These are phyloP conservation scores for Gaeumannomyces tritici DNA, from an alignment of 2,329 filamentous ascomycete genomes.

Conservation along the genomic window DNA sequence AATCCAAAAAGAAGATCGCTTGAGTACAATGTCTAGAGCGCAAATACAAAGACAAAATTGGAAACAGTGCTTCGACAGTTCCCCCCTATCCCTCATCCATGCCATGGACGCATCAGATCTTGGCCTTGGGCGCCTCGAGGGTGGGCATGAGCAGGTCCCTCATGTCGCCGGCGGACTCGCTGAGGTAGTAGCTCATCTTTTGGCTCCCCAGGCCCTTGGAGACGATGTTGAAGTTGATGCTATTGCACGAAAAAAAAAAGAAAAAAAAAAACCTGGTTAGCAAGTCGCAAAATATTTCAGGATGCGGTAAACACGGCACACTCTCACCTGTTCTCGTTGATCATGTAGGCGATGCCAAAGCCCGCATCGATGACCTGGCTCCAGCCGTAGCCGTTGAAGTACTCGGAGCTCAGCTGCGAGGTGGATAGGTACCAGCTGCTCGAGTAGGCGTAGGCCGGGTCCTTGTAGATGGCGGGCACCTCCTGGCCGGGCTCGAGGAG, in stretches of 20 bases:
- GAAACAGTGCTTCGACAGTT: not conserved
- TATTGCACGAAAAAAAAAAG: conserved; percentile 27
- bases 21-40: not conserved
- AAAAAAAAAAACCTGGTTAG: too few species aligned
- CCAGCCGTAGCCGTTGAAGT: conserved; percentile 99
- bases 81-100: not conserved
- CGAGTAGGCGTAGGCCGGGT: conserved; percentile 78
- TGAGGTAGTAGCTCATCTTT: conserved; percentile 92
- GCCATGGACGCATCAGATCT: conserved; percentile 52
- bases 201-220: conserved; percentile 86
- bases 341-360: conserved; percentile 99
- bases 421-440: conserved; percentile 83
- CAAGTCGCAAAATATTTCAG: too few species aligned
- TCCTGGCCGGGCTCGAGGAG: conserved; percentile 72
- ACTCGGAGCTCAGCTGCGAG: conserved; percentile 87
- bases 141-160: conserved; percentile 77
- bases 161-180: conserved; percentile 85
- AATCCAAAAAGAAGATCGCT: not conserved
- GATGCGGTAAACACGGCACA: too few species aligned
- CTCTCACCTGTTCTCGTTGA: conserved; percentile 92
- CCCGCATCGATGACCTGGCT: conserved; percentile 93
- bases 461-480: conserved; percentile 72
- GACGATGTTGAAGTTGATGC: conserved; percentile 96
- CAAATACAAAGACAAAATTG: not conserved
- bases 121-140: conserved; percentile 72